Percentiles rank a stretch among this genome's conserved stretches.
Evolutionary conservation across 108 stramenopile species (phyloP).

Genomic region (Bacterosira constricta): DNA sequence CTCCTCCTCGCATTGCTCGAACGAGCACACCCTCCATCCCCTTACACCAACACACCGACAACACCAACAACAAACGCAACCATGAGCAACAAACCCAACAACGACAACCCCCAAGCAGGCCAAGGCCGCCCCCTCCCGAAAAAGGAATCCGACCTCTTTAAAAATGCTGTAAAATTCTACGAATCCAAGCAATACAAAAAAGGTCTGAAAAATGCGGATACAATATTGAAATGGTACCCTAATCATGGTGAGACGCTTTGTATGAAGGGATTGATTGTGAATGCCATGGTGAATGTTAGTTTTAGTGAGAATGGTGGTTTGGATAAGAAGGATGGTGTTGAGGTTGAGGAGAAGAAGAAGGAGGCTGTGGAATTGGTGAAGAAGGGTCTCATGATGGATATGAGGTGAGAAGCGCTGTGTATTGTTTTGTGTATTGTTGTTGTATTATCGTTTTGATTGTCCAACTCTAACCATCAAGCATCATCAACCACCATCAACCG

Average conservation of each 20-base stretch:
- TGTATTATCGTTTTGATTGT: background rate
- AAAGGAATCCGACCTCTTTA: constrained; percentile 94
- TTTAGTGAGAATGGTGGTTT: constrained; percentile 2
- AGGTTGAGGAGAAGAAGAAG: constrained; percentile 52
- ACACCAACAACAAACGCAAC: too few species aligned
- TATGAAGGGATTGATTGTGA: constrained; percentile 95
- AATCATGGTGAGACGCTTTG: constrained; percentile 97
- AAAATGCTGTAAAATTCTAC: constrained; percentile 89
- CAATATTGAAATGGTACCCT: constrained; percentile 93
- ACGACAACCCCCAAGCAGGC: constrained; percentile 71
- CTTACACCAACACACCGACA: too few species aligned
- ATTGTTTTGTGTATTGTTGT: background rate
- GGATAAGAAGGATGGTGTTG: background rate
- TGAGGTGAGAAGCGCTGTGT: constrained; percentile 64
- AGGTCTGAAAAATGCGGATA: constrained; percentile 90
- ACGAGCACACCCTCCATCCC: too few species aligned
- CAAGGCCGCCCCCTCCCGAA: constrained; percentile 87
- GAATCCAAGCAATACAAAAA: constrained; percentile 99
- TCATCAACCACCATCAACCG: background rate
- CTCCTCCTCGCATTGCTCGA: too few species aligned
- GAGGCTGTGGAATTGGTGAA: constrained; percentile 95
- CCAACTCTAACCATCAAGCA: background rate
- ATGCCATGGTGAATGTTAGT: constrained; percentile 58
- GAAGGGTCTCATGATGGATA: constrained; percentile 88
- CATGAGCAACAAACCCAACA: background rate